Evolutionary conservation across 805 yeast species (phyloP).

Genomic region (Kockiozyma suomiensis): DNA sequence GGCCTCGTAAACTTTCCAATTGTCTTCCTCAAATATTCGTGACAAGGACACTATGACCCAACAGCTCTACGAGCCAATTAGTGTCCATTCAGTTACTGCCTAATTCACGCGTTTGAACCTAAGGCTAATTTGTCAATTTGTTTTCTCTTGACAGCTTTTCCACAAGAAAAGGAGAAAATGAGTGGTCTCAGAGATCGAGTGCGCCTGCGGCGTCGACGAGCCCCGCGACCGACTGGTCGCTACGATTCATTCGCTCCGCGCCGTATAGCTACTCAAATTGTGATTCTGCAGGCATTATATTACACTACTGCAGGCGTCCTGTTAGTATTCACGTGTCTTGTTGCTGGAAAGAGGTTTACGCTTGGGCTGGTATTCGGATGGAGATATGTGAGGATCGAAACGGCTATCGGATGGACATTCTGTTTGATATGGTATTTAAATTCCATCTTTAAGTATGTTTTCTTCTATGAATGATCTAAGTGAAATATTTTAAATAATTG

Average conservation of each 20-base stretch:
- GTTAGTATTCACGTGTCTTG: conserved; percentile 63
- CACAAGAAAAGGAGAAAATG: neutral
- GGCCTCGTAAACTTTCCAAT: too few species aligned
- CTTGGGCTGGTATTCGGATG: conserved; percentile 79
- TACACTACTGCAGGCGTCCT: conserved; percentile 70
- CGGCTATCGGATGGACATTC: conserved; percentile 77
- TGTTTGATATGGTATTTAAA: conserved; percentile 80
- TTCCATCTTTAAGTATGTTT: conserved; percentile 54
- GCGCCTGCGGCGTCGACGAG: conserved; percentile 13
- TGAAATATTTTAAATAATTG: neutral
- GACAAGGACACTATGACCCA: too few species aligned
- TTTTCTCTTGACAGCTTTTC: too few species aligned
- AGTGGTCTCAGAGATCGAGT: conserved; percentile 5
- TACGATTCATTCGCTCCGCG: conserved; percentile 58
- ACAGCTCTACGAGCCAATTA: too few species aligned
- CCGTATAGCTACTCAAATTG: conserved; percentile 68
- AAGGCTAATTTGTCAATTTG: too few species aligned
- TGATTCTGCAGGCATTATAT: conserved; percentile 75
- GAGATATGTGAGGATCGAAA: conserved; percentile 70
- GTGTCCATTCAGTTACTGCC: too few species aligned
- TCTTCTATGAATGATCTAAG: neutral
- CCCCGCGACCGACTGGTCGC: conserved; percentile 33
- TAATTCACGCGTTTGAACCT: too few species aligned
- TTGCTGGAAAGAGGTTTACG: conserved; percentile 71
- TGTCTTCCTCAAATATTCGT: too few species aligned